A percentile compares a stretch with the other conserved stretches of the same genome.
Conservation (phyloP, 73 alveolate species). For the Symbiodinium pilosum region DNA sequence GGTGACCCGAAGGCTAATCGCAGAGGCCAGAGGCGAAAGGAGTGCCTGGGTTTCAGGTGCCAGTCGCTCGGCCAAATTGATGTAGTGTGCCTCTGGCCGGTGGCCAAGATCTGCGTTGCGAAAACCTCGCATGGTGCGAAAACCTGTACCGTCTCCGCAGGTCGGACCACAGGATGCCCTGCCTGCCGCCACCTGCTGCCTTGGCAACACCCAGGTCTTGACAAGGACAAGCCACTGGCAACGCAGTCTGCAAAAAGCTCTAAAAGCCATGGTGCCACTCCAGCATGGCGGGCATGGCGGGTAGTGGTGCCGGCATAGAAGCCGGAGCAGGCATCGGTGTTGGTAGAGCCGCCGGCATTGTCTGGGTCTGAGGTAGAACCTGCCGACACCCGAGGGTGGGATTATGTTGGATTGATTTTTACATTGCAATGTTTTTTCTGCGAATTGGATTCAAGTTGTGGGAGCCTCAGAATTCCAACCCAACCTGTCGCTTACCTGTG, state of each 20-base stretch:
- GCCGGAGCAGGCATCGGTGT: background rate
- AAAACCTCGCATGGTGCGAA: background rate
- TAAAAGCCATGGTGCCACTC: background rate
- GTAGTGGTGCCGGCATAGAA: background rate
- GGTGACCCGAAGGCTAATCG: background rate
- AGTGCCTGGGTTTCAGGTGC: background rate
- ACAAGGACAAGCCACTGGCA: no score
- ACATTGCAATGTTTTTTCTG: no score
- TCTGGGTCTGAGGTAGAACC: background rate
- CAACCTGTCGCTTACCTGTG: no score
- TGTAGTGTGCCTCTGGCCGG: conserved; percentile 22
- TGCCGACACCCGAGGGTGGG: no score
- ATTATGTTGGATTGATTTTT: no score
- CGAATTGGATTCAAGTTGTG: no score
- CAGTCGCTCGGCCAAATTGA: conserved; percentile 4
- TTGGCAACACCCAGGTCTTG: no score
- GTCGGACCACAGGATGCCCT: background rate
- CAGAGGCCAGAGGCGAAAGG: background rate
- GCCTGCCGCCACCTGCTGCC: background rate
- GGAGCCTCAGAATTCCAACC: no score
- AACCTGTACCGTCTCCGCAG: background rate
- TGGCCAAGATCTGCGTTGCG: background rate
- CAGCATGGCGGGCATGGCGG: background rate
- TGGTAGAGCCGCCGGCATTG: no score
- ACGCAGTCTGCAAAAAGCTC: background rate